Evolutionary conservation across 2,329 filamentous ascomycete genomes (phyloP).

Genomic region (Fusarium algeriense): DNA sequence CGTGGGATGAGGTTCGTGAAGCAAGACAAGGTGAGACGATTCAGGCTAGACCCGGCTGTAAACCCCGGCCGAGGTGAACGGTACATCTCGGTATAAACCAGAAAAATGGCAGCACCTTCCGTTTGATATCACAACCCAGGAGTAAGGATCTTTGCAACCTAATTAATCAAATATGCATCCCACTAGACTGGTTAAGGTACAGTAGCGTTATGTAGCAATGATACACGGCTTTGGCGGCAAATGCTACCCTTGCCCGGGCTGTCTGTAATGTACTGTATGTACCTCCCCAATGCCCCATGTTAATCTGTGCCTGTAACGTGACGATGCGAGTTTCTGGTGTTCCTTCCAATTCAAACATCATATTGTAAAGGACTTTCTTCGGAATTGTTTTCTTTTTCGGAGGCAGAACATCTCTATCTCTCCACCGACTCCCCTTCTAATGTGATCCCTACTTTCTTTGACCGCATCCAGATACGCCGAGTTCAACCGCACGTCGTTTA

Average conservation of each 20-base stretch:
- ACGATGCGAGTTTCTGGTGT: conserved; percentile 14
- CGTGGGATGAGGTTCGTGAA: conserved; percentile 23
- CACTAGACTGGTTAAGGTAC: conserved; percentile 22
- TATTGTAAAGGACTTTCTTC: conserved; percentile 27
- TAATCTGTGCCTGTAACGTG: conserved; percentile 9
- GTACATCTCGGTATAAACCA: conserved; percentile 17
- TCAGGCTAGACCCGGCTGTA: conserved; percentile 42
- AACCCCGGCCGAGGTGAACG: conserved; percentile 31
- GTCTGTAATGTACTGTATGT: not conserved
- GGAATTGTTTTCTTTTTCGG: conserved; percentile 28
- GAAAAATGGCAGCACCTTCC: conserved; percentile 27
- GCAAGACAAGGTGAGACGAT: conserved; percentile 45
- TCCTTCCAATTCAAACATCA: conserved; percentile 13
- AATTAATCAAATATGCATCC: conserved; percentile 24
- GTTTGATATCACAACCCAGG: conserved; percentile 8
- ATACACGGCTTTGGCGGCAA: conserved; percentile 46
- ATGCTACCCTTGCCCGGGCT: conserved; percentile 8
- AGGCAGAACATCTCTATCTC: not conserved
- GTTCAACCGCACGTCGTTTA: conserved; percentile 20
- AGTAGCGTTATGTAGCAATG: conserved; percentile 10
- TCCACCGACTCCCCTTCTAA: conserved; percentile 10
- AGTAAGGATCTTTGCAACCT: conserved; percentile 25
- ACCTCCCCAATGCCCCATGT: conserved; percentile 5
- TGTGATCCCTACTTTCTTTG: conserved; percentile 15
- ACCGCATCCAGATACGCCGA: conserved; percentile 5